phyloP scores from a whole-genome alignment of 2,329 filamentous ascomycete species.

The Pseudopithomyces maydicus region DNA sequence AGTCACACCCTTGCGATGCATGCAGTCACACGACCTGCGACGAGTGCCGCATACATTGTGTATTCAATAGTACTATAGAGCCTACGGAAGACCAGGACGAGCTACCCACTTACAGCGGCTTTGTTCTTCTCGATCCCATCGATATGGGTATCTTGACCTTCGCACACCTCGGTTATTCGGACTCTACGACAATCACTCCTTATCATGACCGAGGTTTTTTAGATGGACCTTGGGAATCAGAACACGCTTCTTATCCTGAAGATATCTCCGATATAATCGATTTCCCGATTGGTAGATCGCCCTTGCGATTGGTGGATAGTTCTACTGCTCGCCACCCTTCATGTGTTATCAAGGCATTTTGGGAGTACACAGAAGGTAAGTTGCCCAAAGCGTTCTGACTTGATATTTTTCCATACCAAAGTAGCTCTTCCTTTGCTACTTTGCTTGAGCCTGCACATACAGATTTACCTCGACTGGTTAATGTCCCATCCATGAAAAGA shows the following conservation, averaged over 20 bases:
- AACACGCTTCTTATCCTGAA: conserved; percentile 24
- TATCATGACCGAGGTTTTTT: conserved; percentile 39
- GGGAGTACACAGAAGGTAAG: conserved; percentile 22
- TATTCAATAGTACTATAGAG: conserved; percentile 39
- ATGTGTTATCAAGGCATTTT: conserved; percentile 31
- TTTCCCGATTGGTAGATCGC: conserved; percentile 27
- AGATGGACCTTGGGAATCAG: conserved; percentile 30
- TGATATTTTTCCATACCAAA: conserved; percentile 11
- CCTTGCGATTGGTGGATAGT: conserved; percentile 18
- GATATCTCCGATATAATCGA: conserved; percentile 31
- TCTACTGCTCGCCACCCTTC: conserved; percentile 32
- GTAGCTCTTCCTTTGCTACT: neutral
- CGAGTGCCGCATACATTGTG: conserved; percentile 42
- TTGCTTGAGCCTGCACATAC: no score
- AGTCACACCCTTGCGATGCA: conserved; percentile 28
- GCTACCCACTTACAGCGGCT: conserved; percentile 37
- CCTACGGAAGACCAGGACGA: conserved; percentile 30
- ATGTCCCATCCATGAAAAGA: no score
- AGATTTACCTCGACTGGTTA: no score
- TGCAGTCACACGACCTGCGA: conserved; percentile 40
- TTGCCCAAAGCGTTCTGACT: conserved; percentile 7
- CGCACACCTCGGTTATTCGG: conserved; percentile 21
- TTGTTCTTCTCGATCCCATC: conserved; percentile 26
- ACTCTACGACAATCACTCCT: neutral
- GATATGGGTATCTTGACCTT: conserved; percentile 39